phyloP scores from a whole-genome alignment of 208 protist species.

The Acanthamoeba lenticulata region DNA sequence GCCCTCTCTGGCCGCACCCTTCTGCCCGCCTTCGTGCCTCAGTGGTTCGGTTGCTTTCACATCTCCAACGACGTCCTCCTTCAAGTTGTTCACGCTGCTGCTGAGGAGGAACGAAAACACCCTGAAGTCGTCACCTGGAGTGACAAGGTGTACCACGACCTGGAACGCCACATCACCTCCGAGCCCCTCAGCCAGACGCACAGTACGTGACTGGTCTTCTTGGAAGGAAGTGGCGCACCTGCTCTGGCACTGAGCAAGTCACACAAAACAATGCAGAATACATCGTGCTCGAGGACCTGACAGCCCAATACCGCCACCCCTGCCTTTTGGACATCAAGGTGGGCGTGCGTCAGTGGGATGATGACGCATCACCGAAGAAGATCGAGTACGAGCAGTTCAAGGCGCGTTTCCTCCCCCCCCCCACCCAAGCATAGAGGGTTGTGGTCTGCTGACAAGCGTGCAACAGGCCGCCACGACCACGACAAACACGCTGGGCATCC shows the following conservation, averaged over 20 bases:
- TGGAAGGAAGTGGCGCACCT: no score
- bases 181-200: background rate
- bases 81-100: background rate
- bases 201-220: background rate
- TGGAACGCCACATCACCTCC: background rate
- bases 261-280: constrained; percentile 1
- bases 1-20: background rate
- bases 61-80: background rate
- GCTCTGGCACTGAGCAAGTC: no score
- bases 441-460: background rate
- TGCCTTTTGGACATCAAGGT: constrained; percentile 44
- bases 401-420: background rate
- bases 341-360: background rate
- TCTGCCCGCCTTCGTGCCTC: background rate
- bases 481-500: background rate
- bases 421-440: background rate
- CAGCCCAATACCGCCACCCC: background rate
- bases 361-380: constrained; percentile 25
- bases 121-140: background rate
- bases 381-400: constrained; percentile 47
- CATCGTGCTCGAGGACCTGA: constrained; percentile 46
- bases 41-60: constrained; percentile 42
- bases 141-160: constrained; percentile 48
- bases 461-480: background rate
- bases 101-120: background rate